These are phyloP conservation scores for Lodderomyces metapsilosis DNA, from an alignment of 1,139 yeast species.

Conservation along the genomic window DNA sequence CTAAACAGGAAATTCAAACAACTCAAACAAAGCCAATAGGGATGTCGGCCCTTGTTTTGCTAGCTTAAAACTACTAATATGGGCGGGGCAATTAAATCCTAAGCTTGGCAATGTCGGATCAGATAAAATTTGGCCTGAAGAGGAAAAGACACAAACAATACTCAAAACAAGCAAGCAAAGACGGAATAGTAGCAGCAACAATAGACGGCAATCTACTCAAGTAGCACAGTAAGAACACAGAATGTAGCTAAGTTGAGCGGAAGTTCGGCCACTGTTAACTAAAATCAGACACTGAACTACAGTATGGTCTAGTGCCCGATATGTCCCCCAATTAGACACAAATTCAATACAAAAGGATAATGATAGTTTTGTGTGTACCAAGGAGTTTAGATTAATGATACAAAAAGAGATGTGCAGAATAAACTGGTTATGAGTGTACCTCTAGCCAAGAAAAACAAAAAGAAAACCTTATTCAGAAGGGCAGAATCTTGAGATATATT, in stretches of 20 bases:
- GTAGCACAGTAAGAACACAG: background rate
- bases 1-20: background rate
- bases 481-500: no score
- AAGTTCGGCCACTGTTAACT: background rate
- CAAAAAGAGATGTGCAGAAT: no score
- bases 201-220: background rate
- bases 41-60: background rate
- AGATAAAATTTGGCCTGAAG: background rate
- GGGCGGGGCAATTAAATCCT: background rate
- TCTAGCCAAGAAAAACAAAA: no score
- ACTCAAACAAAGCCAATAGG: background rate
- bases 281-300: background rate
- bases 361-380: background rate
- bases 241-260: background rate
- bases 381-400: no score
- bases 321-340: slow-evolving; percentile 1
- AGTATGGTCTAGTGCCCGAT: background rate
- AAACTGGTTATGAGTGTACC: no score
- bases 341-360: background rate
- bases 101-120: slow-evolving; percentile 1
- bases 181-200: background rate
- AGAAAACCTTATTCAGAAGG: no score
- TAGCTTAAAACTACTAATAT: no score
- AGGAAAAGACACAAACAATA: background rate
- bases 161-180: background rate